Evolutionary conservation across 2,329 filamentous ascomycete species (phyloP), one percentile per base, ranked within the genome.

Genomic region (Aspergillus terreus): DNA sequence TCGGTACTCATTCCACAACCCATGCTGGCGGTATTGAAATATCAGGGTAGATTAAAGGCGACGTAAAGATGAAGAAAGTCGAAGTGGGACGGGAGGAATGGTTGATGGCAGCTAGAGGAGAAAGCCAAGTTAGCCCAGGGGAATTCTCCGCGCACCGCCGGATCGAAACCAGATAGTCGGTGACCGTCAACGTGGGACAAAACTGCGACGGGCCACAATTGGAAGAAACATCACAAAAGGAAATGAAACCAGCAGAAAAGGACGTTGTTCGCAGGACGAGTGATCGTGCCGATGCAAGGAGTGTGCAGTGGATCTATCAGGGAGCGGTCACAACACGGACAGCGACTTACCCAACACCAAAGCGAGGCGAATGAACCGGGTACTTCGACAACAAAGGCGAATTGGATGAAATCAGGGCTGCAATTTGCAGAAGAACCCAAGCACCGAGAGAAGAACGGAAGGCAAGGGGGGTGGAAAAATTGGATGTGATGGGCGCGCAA

Each of bases 1-100:
- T 97, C 94, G 71, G 94, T 96, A 76, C 92, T 97, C 90, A 96
- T 95, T 78, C 92, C 92, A 76, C 94, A 99, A 85, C 94, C 94
- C 94, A 99, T 99, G 68, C 81, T 91, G 87, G 72, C 79, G 76
- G 74, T 63, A 47, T 50, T 58, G 49, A 12, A 58, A 58, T 49
- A 30, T 30, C 27, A 47, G 53, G 48, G 50, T 44, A 42, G 35
- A 51, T 50, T n/a, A 19, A 44, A 46, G 23, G 43, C 9, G 36
- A 46, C 17, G 23, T 10, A n/a, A 53, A 55, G 50, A 44, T 30
- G 46, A 53, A 19, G 14, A 52, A 47, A 47, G 47, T 54, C 27
- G 32, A 51, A 45, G 42, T 25, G 45, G 48, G 38, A 30, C 47
- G n/a, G 51, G 54, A 50, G 27, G 44, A 55, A 46, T 51, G 58